Conservation (phyloP, 192 early-diverging fungal species). For the Lobosporangium transversale region DNA sequence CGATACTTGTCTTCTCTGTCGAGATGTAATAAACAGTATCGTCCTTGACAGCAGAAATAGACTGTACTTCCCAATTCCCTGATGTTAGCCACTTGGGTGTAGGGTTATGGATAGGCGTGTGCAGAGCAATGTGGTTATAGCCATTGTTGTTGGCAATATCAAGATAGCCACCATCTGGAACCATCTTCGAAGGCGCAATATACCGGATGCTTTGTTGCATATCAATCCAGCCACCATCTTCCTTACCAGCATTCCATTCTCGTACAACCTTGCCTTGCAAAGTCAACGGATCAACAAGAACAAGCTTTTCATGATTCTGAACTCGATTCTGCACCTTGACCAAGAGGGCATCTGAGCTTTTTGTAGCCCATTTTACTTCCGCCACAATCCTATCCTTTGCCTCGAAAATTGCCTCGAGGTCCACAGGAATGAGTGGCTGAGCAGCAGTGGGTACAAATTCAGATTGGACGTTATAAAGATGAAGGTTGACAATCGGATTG, state of each 20-base stretch:
- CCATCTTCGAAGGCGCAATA: constrained; percentile 30
- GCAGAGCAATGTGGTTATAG: constrained; percentile 75
- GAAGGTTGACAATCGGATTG: constrained; percentile 84
- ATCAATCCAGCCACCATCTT: constrained; percentile 83
- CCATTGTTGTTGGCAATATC: constrained; percentile 74
- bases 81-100: constrained; percentile 66
- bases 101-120: constrained; percentile 59
- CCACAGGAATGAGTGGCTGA: constrained; percentile 21
- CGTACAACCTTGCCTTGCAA: constrained; percentile 59
- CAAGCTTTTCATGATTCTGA: constrained; percentile 83
- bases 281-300: constrained; percentile 57
- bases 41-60: constrained; percentile 53
- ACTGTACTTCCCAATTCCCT: constrained; percentile 79
- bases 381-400: constrained; percentile 82
- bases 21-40: constrained; percentile 43
- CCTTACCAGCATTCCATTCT: constrained; percentile 66
- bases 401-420: constrained; percentile 57
- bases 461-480: constrained; percentile 67
- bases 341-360: constrained; percentile 66
- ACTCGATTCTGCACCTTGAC: constrained; percentile 90
- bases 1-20: constrained; percentile 31
- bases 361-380: constrained; percentile 85
- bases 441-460: constrained; percentile 18
- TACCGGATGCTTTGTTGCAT: constrained; percentile 60
- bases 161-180: constrained; percentile 62